A percentile compares a stretch with the other conserved stretches of the same genome.
These are phyloP conservation scores for Fusarium brevicatenulatum DNA, from an alignment of 2,329 filamentous ascomycete genomes.

Conservation along the genomic window DNA sequence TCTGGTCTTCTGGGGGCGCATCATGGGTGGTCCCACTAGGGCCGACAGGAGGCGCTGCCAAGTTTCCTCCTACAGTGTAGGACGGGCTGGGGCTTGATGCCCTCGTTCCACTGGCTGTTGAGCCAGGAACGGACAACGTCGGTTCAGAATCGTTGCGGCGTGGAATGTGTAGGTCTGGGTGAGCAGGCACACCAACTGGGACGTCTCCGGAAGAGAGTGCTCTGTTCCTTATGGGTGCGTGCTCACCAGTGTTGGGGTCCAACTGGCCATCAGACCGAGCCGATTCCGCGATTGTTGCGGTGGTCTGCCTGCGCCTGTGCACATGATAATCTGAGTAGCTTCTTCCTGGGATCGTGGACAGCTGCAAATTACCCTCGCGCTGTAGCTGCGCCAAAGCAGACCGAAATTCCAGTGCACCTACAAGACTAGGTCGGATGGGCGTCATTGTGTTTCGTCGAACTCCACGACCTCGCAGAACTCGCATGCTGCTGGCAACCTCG, in stretches of 20 bases:
- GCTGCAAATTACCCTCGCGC: constrained; percentile 79
- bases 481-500: constrained; percentile 94
- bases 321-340: constrained; percentile 57
- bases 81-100: constrained; percentile 46
- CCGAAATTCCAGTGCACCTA: constrained; percentile 93
- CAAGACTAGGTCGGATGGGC: constrained; percentile 89
- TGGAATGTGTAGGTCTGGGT: constrained; percentile 36
- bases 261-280: constrained; percentile 18
- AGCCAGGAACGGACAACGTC: constrained; percentile 34
- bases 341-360: constrained; percentile 74
- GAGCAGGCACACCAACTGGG: constrained; percentile 26
- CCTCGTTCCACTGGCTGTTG: constrained; percentile 33
- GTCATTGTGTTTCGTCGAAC: constrained; percentile 78
- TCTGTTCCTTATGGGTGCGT: constrained; percentile 45
- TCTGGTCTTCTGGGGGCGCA: constrained; percentile 10
- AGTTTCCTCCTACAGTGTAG: constrained; percentile 53
- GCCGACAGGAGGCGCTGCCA: constrained; percentile 54
- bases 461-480: constrained; percentile 75
- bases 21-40: constrained; percentile 31
- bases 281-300: constrained; percentile 38
- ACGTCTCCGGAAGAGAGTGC: constrained; percentile 60
- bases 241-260: constrained; percentile 3
- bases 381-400: constrained; percentile 89
- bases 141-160: constrained; percentile 33
- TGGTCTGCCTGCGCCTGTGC: constrained; percentile 43